A percentile compares a stretch with the other conserved stretches of the same genome.
These are phyloP conservation scores for Hyaloperonospora arabidopsidis DNA, from an alignment of 352 stramenopile genomes.

Conservation along the genomic window DNA sequence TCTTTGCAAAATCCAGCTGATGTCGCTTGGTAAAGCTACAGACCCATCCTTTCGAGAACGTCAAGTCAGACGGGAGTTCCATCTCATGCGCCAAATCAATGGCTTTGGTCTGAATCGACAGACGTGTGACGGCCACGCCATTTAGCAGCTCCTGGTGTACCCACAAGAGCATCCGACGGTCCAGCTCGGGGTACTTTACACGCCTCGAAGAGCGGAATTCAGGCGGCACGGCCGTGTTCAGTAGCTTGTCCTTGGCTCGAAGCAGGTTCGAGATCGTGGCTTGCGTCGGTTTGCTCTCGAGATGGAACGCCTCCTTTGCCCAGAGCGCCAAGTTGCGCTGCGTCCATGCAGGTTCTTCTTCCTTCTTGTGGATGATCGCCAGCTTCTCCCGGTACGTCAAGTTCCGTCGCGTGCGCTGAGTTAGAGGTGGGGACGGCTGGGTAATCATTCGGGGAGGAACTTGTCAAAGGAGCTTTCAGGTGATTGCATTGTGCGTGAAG, in stretches of 20 bases:
- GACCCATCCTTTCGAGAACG: constrained; percentile 60
- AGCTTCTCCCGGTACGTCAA: constrained; percentile 59
- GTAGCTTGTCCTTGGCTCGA: constrained; percentile 37
- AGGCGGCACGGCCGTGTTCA: constrained; percentile 32
- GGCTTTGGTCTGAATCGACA: constrained; percentile 32
- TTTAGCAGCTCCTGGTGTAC: constrained; percentile 29
- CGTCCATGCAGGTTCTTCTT: constrained; percentile 42
- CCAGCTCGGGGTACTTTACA: constrained; percentile 48
- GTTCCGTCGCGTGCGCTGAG: constrained; percentile 31
- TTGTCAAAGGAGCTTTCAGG: too few species aligned
- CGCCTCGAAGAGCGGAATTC: constrained; percentile 35
- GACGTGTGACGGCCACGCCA: constrained; percentile 21
- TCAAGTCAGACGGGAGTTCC: constrained; percentile 29
- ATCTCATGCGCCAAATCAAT: constrained; percentile 32
- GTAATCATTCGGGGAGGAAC: background rate
- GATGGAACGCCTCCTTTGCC: constrained; percentile 45
- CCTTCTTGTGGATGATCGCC: constrained; percentile 48
- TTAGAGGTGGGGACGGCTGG: background rate
- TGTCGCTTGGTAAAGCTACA: constrained; percentile 53
- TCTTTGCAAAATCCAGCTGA: constrained; percentile 33
- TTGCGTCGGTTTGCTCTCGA: constrained; percentile 43
- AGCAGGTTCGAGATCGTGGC: constrained; percentile 64
- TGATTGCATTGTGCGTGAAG: too few species aligned
- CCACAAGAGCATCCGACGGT: constrained; percentile 40
- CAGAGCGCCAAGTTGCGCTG: constrained; percentile 46